These are phyloP conservation scores for Metrosideros polymorpha DNA, from an alignment of 441 rosid genomes.

Conservation along the genomic window DNA sequence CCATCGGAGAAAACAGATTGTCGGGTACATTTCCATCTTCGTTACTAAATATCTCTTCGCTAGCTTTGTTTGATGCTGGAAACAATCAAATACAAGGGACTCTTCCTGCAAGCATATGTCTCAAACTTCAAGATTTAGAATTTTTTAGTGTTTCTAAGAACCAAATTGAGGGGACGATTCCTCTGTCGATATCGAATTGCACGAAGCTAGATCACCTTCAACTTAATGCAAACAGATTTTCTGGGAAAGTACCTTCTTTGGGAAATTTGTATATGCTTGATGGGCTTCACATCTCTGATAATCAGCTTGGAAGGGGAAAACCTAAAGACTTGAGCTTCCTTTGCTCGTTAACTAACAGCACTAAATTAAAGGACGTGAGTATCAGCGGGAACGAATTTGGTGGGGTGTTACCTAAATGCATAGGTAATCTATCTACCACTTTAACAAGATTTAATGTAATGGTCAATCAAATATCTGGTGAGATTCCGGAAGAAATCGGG, in stretches of 20 bases:
- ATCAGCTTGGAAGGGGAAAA: background rate
- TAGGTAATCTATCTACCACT: background rate
- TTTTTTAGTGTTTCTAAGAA: rapidly evolving
- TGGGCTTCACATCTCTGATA: rapidly evolving
- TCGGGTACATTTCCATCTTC: background rate
- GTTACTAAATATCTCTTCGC: background rate
- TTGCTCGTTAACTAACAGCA: slow-evolving; percentile 1
- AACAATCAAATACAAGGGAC: background rate
- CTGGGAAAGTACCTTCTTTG: background rate
- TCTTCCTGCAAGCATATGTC: background rate
- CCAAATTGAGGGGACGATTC: background rate
- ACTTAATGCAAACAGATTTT: rapidly evolving
- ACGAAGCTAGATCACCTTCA: rapidly evolving
- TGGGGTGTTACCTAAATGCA: background rate
- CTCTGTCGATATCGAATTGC: background rate
- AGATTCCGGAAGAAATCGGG: background rate
- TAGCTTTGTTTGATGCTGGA: rapidly evolving
- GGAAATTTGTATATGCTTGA: background rate
- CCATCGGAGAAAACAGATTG: rapidly evolving
- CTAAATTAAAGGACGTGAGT: background rate
- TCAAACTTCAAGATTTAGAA: background rate
- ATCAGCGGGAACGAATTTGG: background rate
- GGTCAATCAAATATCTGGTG: background rate
- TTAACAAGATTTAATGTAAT: rapidly evolving
- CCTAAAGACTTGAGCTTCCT: background rate